Evolutionary conservation across 306 rosid genomes (phyloP).

Genomic region (Datisca glomerata): DNA sequence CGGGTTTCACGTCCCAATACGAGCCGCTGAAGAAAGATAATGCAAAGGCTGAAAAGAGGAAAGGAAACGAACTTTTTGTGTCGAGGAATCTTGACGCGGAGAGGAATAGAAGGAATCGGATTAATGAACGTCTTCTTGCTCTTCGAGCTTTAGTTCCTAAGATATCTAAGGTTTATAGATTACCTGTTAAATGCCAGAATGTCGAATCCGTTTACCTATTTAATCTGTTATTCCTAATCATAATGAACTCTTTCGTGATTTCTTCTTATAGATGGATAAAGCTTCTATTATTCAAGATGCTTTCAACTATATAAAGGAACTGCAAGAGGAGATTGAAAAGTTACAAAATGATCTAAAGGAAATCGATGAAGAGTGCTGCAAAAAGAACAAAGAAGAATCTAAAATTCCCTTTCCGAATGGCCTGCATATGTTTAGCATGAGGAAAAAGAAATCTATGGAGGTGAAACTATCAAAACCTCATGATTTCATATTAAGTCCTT

Average conservation of each 20-base stretch:
- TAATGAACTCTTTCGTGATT: conserved; percentile 1
- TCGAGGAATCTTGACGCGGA: conserved; percentile 54
- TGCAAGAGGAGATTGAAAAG: conserved; percentile 24
- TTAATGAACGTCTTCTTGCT: conserved; percentile 28
- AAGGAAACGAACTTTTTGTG: too few species aligned
- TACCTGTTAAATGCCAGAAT: neutral
- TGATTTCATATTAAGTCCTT: too few species aligned
- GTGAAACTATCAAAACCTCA: too few species aligned
- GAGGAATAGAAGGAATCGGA: conserved; percentile 61
- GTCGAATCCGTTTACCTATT: too few species aligned
- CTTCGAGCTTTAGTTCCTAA: conserved; percentile 64
- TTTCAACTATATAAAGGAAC: conserved; percentile 43
- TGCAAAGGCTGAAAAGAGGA: neutral
- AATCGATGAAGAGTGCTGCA: conserved; percentile 31
- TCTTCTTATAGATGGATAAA: conserved; percentile 47
- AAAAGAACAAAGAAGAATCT: conserved; percentile 39
- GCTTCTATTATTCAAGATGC: conserved; percentile 53
- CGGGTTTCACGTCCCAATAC: too few species aligned
- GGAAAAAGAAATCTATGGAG: conserved; percentile 21
- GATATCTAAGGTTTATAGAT: conserved; percentile 58
- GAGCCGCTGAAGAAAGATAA: too few species aligned
- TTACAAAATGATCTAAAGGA: conserved; percentile 32
- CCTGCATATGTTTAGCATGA: too few species aligned
- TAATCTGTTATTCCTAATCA: neutral
- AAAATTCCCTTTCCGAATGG: conserved; percentile 8